Percentiles rank a stretch among this genome's conserved stretches.
phyloP scores from a whole-genome alignment of 2,329 filamentous ascomycete species.

The Talaromyces piceae region DNA sequence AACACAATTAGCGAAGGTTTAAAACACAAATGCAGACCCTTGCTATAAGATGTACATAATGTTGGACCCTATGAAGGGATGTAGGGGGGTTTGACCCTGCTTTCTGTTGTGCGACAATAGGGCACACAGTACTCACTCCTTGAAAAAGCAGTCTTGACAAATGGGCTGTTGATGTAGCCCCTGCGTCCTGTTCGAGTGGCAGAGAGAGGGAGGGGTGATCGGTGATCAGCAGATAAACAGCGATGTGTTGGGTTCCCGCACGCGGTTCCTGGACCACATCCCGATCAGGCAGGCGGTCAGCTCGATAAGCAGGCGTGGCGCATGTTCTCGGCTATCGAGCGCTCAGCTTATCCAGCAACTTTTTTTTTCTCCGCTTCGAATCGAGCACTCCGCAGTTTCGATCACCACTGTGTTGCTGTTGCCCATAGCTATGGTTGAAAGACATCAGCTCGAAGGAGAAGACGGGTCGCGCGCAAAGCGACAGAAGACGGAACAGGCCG shows the following conservation, averaged over 20 bases:
- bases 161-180: background rate
- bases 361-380: conserved; percentile 14
- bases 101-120: background rate
- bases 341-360: conserved; percentile 12
- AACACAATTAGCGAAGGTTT: background rate
- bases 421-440: conserved; percentile 45
- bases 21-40: background rate
- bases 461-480: conserved; percentile 47
- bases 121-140: conserved; percentile 1
- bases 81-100: background rate
- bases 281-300: conserved; percentile 10
- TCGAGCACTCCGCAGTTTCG: background rate
- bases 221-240: too few species aligned
- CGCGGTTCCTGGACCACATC: conserved; percentile 1
- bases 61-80: background rate
- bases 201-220: conserved; percentile 2
- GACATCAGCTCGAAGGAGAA: conserved; percentile 47
- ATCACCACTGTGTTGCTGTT: background rate
- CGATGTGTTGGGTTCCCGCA: conserved; percentile 7
- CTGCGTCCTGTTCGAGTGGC: background rate
- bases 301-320: conserved; percentile 9
- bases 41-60: background rate
- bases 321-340: background rate
- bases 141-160: background rate
- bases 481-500: conserved; percentile 43